phyloP scores from a whole-genome alignment of 2,329 filamentous ascomycete species.

The Ceratocystis harringtonii region DNA sequence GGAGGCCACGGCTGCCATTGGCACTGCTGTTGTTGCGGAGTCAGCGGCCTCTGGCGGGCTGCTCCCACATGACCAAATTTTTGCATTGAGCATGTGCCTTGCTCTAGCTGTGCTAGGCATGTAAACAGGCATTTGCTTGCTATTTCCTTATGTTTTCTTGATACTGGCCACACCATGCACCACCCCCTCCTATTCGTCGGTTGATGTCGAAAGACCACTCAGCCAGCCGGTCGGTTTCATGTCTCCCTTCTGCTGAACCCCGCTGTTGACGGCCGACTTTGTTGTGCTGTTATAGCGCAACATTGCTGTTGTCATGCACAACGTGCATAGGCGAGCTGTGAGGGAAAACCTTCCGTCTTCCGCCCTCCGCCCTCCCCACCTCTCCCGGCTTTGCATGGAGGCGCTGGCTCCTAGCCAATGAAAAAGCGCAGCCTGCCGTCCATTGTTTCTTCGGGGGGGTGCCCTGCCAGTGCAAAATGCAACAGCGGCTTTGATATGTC shows the following conservation, averaged over 20 bases:
- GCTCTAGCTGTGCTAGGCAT: conserved; percentile 1
- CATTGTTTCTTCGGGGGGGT: too few species aligned
- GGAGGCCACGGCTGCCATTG: background rate
- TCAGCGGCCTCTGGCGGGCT: background rate
- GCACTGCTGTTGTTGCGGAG: background rate
- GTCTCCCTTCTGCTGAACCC: background rate
- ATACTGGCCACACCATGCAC: background rate
- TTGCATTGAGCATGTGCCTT: background rate
- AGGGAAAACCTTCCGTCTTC: background rate
- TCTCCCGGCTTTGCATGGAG: background rate
- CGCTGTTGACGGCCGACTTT: background rate
- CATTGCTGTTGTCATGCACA: background rate
- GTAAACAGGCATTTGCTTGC: background rate
- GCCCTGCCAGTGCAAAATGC: too few species aligned
- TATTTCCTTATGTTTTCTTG: background rate
- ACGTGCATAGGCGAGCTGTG: background rate
- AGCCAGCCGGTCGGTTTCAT: background rate
- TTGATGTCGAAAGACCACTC: conserved; percentile 1
- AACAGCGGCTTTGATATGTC: too few species aligned
- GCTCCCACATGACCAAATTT: background rate
- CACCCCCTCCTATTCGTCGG: background rate
- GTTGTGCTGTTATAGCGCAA: background rate
- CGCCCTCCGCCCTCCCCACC: background rate
- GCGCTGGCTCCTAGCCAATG: background rate
- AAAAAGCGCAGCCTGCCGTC: background rate